Evolutionary conservation across 116 monocot genomes (phyloP), one percentile per base, ranked within the genome.

Genomic region (Thalassia testudinum): DNA sequence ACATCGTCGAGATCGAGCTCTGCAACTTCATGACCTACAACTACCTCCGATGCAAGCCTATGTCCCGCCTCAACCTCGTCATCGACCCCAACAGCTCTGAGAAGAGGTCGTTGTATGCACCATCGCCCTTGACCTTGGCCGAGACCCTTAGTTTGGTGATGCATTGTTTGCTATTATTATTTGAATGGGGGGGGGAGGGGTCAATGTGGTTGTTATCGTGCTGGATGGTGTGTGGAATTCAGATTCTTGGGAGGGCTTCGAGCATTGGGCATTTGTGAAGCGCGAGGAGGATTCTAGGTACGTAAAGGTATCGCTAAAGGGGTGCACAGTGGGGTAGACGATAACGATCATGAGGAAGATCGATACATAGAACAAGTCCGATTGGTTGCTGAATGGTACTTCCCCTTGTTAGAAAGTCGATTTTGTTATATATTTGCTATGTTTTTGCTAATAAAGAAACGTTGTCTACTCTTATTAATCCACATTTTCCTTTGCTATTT

Each of bases 21-120:
- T 71, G 71, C 67, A 95, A 95, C 62, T 95, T 95, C 67, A 95
- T 95, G 93, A 95, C 93, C 52, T 95, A 95, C 63, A 88, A 95
- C 37, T 76, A 81, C 67, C 75, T 95, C 58, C 63, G 38, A 7
- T 95, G 84, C 66, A 69, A 78, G 56, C 93, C 93, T 14, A 84
- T 81, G 1, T 67, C 93, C 27, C 87, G 93, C 37, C 87, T 95
- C 27, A 95, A 95, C 60, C 81, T 95, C 50, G 88, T 95, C 38
- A 66, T 95, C 22, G 93, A 88, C 0, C 93, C 93, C 48, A 95
- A 95, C 26, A 88, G 93, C 1, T 87, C 88, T 6, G 93, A 88
- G 22, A 95, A 95, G 78, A 95, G 93, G 62, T 95, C 93, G 16
- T 95, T 22, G 93, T 95, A 24, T 95, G 93, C 57, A 88, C 93